These are phyloP conservation scores for Blastobotrys parvus DNA, from an alignment of 805 yeast species.

Conservation along the genomic window DNA sequence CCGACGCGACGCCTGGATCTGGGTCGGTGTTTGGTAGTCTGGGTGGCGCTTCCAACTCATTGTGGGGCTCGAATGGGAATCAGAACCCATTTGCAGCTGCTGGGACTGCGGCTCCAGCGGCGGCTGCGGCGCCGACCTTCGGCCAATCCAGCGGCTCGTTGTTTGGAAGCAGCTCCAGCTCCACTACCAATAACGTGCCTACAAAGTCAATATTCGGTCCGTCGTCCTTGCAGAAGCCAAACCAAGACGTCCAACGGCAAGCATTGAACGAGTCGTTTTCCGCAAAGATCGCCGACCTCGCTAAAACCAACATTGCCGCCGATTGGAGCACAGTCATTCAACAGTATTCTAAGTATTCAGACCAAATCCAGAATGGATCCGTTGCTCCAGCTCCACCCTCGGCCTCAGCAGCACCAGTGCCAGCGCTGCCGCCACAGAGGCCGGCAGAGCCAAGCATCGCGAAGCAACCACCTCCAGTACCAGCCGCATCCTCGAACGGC, in stretches of 20 bases:
- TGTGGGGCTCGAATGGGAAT: neutral
- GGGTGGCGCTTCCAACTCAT: neutral
- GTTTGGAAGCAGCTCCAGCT: too few species aligned
- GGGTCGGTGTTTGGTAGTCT: neutral
- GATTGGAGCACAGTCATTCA: slow-evolving; percentile 46
- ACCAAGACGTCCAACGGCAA: slow-evolving; percentile 21
- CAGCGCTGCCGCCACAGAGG: too few species aligned
- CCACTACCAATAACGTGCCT: too few species aligned
- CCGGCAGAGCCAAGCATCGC: too few species aligned
- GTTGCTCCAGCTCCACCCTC: too few species aligned
- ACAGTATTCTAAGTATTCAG: slow-evolving; percentile 52
- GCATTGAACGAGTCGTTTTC: slow-evolving; percentile 60
- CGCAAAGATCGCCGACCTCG: slow-evolving; percentile 31
- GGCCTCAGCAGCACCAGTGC: too few species aligned
- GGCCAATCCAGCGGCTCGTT: too few species aligned
- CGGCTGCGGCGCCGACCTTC: too few species aligned
- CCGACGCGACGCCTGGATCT: slow-evolving; percentile 9
- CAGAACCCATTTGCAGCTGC: neutral
- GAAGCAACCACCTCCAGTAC: too few species aligned
- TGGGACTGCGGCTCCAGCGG: neutral
- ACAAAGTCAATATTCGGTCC: neutral
- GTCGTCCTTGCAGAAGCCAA: neutral
- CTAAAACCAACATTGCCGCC: slow-evolving; percentile 13
- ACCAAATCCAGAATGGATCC: slow-evolving; percentile 29
- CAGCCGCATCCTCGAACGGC: too few species aligned